Conservation (phyloP, 805 yeast species). For the Tetrapisispora iriomotensis region DNA sequence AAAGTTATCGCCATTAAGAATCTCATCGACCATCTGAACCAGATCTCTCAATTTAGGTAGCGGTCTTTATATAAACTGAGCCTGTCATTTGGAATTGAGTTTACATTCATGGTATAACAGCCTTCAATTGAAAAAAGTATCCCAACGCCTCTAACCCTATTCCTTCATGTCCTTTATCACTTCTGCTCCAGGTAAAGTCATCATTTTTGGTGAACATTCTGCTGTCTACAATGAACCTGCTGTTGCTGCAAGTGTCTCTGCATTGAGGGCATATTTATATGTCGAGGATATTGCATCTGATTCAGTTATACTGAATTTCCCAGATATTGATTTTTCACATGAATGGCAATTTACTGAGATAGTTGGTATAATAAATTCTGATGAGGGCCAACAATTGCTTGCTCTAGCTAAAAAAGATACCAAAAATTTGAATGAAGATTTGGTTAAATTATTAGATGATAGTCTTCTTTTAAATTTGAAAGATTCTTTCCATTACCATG, state of each 20-base stretch:
- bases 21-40: too few relatives aligned
- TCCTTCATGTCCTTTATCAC: constrained; percentile 28
- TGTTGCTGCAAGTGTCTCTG: constrained; percentile 80
- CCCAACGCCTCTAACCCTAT: too few relatives aligned
- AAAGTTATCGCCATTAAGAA: too few relatives aligned
- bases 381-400: neutral
- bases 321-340: constrained; percentile 63
- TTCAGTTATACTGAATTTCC: constrained; percentile 58
- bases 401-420: constrained; percentile 28
- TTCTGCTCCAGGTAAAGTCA: constrained; percentile 95
- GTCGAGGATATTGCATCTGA: constrained; percentile 39
- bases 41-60: too few relatives aligned
- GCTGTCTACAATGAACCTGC: constrained; percentile 92
- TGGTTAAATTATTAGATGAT: constrained; percentile 40
- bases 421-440: constrained; percentile 50
- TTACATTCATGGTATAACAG: too few relatives aligned
- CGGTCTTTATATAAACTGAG: too few relatives aligned
- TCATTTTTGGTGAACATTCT: constrained; percentile 93
- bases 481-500: constrained; percentile 55
- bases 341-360: constrained; percentile 39
- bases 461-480: constrained; percentile 35
- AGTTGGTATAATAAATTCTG: neutral
- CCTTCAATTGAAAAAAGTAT: too few relatives aligned
- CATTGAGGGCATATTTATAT: constrained; percentile 71
- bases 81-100: too few relatives aligned